These are phyloP conservation scores for Colletotrichum kahawae DNA, from an alignment of 2,329 filamentous ascomycete genomes.

Conservation along the genomic window DNA sequence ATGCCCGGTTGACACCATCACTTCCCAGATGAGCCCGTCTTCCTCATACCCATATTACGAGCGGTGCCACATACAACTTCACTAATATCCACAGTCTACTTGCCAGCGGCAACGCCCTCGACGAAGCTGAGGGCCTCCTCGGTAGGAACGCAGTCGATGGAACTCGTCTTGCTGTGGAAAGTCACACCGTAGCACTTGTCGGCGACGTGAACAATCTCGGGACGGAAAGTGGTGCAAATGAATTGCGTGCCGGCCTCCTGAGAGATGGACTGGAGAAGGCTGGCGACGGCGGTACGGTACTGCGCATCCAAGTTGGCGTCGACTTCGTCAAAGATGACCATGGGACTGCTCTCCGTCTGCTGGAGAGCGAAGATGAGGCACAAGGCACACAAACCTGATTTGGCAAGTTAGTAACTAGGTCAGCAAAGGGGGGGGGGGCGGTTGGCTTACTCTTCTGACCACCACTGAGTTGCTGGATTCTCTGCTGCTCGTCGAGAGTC, in stretches of 20 bases:
- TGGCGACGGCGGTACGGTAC: conserved; percentile 93
- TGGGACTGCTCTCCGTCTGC: conserved; percentile 94
- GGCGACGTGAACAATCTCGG: conserved; percentile 93
- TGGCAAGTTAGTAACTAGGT: conserved; percentile 23
- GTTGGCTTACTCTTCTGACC: conserved; percentile 86
- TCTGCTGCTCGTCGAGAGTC: conserved; percentile 92
- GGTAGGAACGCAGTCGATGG: conserved; percentile 85
- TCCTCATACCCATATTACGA: not conserved
- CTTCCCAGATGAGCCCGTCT: not conserved
- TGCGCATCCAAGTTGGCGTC: conserved; percentile 98
- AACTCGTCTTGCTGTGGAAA: conserved; percentile 92
- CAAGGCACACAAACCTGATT: conserved; percentile 85
- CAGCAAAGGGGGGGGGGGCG: not conserved
- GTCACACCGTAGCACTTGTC: conserved; percentile 98
- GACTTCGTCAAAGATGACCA: conserved; percentile 99
- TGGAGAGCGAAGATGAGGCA: conserved; percentile 99
- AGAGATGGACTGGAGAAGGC: conserved; percentile 82
- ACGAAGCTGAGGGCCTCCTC: conserved; percentile 94
- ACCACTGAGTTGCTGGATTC: conserved; percentile 95
- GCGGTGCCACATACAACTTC: not conserved
- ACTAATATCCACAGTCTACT: not conserved
- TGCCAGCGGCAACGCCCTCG: conserved; percentile 69
- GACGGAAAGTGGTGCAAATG: conserved; percentile 98
- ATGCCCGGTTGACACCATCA: not conserved
- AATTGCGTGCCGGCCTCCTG: conserved; percentile 76